A percentile compares a stretch with the other conserved stretches of the same genome.
phyloP scores from a whole-genome alignment of 2,329 filamentous ascomycete species.

The Thielaviopsis populi region DNA sequence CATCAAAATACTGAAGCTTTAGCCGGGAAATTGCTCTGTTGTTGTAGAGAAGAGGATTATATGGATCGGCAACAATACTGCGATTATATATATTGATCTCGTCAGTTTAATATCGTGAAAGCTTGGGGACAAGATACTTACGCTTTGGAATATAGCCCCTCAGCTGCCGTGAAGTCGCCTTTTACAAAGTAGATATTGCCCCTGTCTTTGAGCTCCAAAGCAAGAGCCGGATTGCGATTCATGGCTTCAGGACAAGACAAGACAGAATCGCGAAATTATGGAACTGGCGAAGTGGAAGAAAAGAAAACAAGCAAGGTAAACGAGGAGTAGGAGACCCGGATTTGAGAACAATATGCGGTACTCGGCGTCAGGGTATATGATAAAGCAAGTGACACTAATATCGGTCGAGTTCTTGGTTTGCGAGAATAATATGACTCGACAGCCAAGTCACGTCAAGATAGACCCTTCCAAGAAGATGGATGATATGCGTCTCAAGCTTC shows the following conservation, averaged over 20 bases:
- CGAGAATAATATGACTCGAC: too few relatives aligned
- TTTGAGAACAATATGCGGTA: too few relatives aligned
- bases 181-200: conserved; percentile 51
- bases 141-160: conserved; percentile 58
- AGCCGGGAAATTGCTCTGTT: conserved; percentile 77
- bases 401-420: not conserved
- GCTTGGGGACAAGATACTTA: conserved; percentile 26
- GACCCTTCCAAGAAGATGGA: not conserved
- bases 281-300: not conserved
- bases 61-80: conserved; percentile 63
- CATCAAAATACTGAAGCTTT: conserved; percentile 57
- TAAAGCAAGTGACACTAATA: not conserved
- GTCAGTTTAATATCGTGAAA: not conserved
- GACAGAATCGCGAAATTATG: not conserved
- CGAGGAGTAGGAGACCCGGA: not conserved
- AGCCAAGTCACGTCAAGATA: not conserved
- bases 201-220: conserved; percentile 35
- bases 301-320: not conserved
- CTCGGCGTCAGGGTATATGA: not conserved
- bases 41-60: conserved; percentile 67
- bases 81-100: not conserved
- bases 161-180: conserved; percentile 50
- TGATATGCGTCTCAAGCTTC: not conserved
- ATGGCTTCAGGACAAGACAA: not conserved
- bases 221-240: conserved; percentile 20